phyloP scores from a whole-genome alignment of 2,329 filamentous ascomycete species.

The Aphanocladium album region DNA sequence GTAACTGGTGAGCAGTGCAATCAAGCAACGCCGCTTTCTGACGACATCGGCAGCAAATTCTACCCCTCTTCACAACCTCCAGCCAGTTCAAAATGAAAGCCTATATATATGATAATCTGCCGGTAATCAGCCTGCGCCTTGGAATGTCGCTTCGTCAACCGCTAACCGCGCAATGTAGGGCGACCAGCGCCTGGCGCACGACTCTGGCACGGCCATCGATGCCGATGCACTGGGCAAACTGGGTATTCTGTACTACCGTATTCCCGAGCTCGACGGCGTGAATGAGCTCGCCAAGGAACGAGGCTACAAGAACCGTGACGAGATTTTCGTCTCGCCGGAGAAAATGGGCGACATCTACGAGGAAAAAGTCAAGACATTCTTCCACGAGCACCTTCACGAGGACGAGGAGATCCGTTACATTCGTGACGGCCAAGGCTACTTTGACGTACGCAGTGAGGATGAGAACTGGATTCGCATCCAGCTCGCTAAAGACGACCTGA shows the following conservation, averaged over 20 bases:
- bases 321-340: conserved; percentile 80
- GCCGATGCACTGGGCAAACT: conserved; percentile 63
- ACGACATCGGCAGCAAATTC: not conserved
- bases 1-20: conserved; percentile 8
- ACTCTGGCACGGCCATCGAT: conserved; percentile 69
- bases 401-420: conserved; percentile 98
- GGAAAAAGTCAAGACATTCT: conserved; percentile 89
- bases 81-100: conserved; percentile 44
- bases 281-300: conserved; percentile 69
- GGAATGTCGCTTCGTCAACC: not conserved
- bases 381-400: conserved; percentile 92
- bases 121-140: conserved; percentile 34
- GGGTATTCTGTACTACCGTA: conserved; percentile 74
- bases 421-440: conserved; percentile 80
- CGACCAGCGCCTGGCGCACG: conserved; percentile 88
- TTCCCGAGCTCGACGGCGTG: conserved; percentile 60
- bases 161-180: conserved; percentile 49
- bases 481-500: conserved; percentile 80
- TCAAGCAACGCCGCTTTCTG: not conserved
- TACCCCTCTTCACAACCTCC: not conserved
- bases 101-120: conserved; percentile 52
- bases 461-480: conserved; percentile 88
- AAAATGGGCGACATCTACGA: conserved; percentile 87
- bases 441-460: conserved; percentile 78
- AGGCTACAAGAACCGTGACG: conserved; percentile 90